These are phyloP conservation scores for Colletotrichum plurivorum DNA, from an alignment of 2,329 filamentous ascomycete genomes.

Conservation along the genomic window DNA sequence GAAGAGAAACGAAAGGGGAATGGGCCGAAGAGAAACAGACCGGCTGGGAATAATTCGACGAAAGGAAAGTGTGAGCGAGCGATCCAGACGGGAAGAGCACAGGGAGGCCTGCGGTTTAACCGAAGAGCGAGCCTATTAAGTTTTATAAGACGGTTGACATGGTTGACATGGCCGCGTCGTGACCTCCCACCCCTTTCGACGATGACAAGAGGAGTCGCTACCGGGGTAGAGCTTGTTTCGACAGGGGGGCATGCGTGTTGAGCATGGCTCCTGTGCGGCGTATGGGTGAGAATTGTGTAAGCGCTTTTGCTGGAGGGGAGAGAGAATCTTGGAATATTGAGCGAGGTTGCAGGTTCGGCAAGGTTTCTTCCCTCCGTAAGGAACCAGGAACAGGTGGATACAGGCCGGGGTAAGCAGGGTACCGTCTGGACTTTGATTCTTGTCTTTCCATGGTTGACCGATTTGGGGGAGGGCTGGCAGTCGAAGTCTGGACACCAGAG, in stretches of 20 bases:
- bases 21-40: slow-evolving; percentile 14
- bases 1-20: slow-evolving; percentile 17
- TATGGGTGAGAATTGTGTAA: slow-evolving; percentile 21
- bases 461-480: background rate
- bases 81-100: slow-evolving; percentile 28
- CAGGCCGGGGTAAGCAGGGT: background rate
- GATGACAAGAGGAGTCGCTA: slow-evolving; percentile 23
- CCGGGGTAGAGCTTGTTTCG: slow-evolving; percentile 37
- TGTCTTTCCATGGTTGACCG: background rate
- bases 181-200: background rate
- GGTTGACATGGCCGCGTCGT: slow-evolving; percentile 2
- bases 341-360: slow-evolving; percentile 1
- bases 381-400: slow-evolving; percentile 3
- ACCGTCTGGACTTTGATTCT: background rate
- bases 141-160: slow-evolving; percentile 31
- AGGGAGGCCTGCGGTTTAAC: slow-evolving; percentile 20
- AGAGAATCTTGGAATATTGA: background rate
- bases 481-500: too few relatives aligned
- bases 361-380: background rate
- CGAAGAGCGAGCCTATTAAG: slow-evolving; percentile 33
- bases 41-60: slow-evolving; percentile 21
- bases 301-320: background rate
- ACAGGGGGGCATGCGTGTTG: slow-evolving; percentile 12
- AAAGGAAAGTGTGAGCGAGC: slow-evolving; percentile 28
- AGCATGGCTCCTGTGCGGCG: slow-evolving; percentile 9